Evolutionary conservation across 1,284 basidiomycete species (phyloP).

Genomic region (Neonothopanus nambi): DNA sequence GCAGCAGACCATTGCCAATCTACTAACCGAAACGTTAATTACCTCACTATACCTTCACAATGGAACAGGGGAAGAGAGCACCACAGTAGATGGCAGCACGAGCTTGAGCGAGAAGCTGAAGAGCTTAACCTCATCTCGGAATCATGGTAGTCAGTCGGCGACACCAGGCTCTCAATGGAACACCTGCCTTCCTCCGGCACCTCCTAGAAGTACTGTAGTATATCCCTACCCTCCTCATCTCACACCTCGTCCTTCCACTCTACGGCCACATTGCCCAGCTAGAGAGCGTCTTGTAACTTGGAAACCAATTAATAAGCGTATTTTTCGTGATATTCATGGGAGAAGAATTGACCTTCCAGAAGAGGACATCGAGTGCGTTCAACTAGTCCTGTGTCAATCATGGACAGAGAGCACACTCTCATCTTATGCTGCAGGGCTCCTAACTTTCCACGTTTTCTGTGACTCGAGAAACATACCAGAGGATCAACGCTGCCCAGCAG

Average conservation of each 20-base stretch:
- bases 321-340: background rate
- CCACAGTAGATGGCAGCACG: background rate
- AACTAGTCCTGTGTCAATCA: background rate
- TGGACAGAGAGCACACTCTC: conserved; percentile 2
- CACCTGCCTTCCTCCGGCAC: background rate
- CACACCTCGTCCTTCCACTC: conserved; percentile 11
- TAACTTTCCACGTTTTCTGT: conserved; percentile 10
- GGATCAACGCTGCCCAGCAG: background rate
- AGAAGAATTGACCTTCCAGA: background rate
- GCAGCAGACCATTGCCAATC: background rate
- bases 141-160: background rate
- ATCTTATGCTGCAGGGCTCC: conserved; percentile 3
- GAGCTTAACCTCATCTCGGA: background rate
- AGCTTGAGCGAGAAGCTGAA: background rate
- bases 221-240: conserved; percentile 10
- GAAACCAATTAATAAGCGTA: conserved; percentile 12
- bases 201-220: background rate
- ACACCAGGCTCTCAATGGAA: too few species aligned
- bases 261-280: conserved; percentile 21
- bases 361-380: background rate
- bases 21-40: background rate
- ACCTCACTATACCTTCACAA: background rate
- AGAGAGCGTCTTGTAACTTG: conserved; percentile 18
- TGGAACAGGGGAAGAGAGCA: background rate
- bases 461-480: background rate